Conservation (phyloP, 192 early-diverging fungal species). For the Thamnidium elegans region DNA sequence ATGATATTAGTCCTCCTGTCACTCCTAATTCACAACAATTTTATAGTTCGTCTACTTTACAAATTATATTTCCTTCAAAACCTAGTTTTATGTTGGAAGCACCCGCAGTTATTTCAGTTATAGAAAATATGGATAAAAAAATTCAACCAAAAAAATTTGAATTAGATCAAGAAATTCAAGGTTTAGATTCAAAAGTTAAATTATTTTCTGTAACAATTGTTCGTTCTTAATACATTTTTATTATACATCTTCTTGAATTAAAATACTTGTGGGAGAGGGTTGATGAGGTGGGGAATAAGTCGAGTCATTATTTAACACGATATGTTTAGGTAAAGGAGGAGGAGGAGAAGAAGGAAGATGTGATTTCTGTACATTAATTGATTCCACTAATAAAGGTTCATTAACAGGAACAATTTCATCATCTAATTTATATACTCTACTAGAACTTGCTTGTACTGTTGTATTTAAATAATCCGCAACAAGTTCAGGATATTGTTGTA, state of each 20-base stretch:
- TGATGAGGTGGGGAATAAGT: no score
- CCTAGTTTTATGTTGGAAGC: slow-evolving; percentile 7
- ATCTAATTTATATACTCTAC: not conserved
- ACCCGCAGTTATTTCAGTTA: slow-evolving; percentile 18
- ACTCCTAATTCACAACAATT: not conserved
- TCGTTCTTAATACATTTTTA: not conserved
- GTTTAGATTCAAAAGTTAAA: not conserved
- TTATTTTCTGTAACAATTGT: slow-evolving; percentile 11
- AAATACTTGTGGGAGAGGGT: no score
- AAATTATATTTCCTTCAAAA: slow-evolving; percentile 7
- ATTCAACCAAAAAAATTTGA: slow-evolving; percentile 24
- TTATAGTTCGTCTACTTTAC: slow-evolving; percentile 3
- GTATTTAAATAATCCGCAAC: not conserved
- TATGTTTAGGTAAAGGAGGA: slow-evolving; percentile 1
- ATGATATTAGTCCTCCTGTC: not conserved
- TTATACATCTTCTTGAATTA: no score
- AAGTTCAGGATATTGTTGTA: not conserved
- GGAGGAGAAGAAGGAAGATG: not conserved
- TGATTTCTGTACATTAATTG: no score
- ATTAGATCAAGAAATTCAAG: slow-evolving; percentile 7
- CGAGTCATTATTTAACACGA: not conserved
- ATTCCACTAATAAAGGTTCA: not conserved
- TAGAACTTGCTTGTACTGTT: not conserved
- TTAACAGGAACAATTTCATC: not conserved
- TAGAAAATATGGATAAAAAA: slow-evolving; percentile 23